Evolutionary conservation across 192 early-diverging fungal species (phyloP).

Genomic region (Funneliformis mosseae): DNA sequence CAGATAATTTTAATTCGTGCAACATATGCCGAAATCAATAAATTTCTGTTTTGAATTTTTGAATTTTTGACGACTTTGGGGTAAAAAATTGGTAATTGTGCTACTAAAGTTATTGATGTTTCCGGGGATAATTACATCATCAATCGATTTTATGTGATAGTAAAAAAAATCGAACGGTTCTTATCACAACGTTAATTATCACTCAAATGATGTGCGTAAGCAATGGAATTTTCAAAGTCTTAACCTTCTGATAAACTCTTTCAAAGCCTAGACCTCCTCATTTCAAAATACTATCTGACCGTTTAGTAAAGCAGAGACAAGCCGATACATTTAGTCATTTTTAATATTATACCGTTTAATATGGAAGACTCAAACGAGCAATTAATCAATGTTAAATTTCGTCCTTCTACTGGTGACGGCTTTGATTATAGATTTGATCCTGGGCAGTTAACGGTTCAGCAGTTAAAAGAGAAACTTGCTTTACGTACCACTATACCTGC

Average conservation of each 20-base stretch:
- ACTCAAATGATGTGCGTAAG: background rate
- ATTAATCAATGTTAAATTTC: conserved; percentile 48
- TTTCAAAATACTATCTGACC: background rate
- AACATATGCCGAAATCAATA: too few relatives aligned
- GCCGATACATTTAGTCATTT: background rate
- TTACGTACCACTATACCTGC: conserved; percentile 53
- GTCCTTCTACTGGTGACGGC: conserved; percentile 51
- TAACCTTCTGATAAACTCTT: background rate
- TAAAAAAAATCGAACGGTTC: too few relatives aligned
- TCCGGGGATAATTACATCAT: too few relatives aligned
- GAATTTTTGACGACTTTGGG: too few relatives aligned
- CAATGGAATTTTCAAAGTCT: background rate
- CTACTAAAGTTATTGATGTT: too few relatives aligned
- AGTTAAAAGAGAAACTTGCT: conserved; percentile 76
- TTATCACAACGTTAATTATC: background rate
- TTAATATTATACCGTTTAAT: background rate
- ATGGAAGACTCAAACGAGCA: background rate
- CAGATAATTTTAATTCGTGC: too few relatives aligned
- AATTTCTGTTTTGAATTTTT: too few relatives aligned
- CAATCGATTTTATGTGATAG: too few relatives aligned
- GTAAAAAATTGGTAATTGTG: too few relatives aligned
- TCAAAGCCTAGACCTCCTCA: background rate
- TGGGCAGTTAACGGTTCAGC: conserved; percentile 59
- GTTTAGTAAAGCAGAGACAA: background rate
- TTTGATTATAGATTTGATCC: conserved; percentile 54